Evolutionary conservation across 139 green algal species (phyloP), one percentile per base, ranked within the genome.

Genomic region (Spirogloea muscicola): DNA sequence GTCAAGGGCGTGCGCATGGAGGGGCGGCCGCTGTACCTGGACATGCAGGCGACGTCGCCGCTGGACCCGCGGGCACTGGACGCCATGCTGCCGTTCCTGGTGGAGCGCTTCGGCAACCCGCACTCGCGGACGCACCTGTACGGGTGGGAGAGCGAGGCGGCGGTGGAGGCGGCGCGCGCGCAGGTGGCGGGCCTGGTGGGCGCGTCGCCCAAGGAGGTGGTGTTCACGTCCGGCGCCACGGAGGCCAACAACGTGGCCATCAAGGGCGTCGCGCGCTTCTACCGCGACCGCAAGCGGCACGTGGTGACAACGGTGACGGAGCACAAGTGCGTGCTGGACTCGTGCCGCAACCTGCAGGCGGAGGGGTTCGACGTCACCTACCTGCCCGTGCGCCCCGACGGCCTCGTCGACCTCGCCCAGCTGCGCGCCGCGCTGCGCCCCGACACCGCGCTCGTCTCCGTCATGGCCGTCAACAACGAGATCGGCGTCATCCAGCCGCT

Each of bases 381-480:
- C 85, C 82, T 98, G 46, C 90, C 91, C 0, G 94, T 98, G 18
- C 55, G 89, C 57, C 52, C 60, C 46, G 87, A 96, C 55, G 94
- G 94, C 0, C 78, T 95, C 58, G 59, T 98, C 7, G 84, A 93
- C 72, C 9, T 96, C 68, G 37, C 91, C 44, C 74, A 89, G 78
- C 81, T 97, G 40, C 52, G 89, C 44, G 85, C 76, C 0, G 84
- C 87, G 43, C 91, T 98, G 9, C 79, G 90, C 1, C 87, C 87
- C 1, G 91, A 96, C 65, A 98, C 94, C 0, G 90, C 79, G 6
- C 37, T 97, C 6, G 90, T 96, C 1, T 93, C 86, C 2, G 77
- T 97, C 44, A 98, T 98, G 93, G 84, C 87, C 3, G 89, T 96
- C 43, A 98, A 98, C 87, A 98, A 98, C 72, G 94, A 98, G 85